Evolutionary conservation across 2,329 filamentous ascomycete genomes (phyloP).

Genomic region (Claviceps sorghi): DNA sequence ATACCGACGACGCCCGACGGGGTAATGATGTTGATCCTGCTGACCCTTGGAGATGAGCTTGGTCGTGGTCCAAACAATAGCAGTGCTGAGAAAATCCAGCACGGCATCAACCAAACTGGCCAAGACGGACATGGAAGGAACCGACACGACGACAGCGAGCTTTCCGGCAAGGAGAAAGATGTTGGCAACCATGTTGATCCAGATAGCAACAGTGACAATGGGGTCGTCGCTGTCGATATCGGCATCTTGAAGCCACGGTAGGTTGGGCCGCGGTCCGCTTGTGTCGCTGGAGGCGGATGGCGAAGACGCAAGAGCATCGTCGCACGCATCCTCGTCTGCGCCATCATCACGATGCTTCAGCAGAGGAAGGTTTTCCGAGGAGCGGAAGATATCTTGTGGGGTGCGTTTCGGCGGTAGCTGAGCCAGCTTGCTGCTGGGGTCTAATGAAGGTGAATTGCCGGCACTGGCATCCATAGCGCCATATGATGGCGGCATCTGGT

Average conservation of each 20-base stretch:
- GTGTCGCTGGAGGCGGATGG: constrained; percentile 10
- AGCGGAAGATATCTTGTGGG: constrained; percentile 72
- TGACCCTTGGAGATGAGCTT: constrained; percentile 50
- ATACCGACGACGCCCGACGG: constrained; percentile 53
- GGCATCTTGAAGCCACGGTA: constrained; percentile 60
- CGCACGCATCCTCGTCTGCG: constrained; percentile 11
- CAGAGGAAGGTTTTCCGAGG: constrained; percentile 53
- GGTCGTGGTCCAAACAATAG: constrained; percentile 68
- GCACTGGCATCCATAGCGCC: constrained; percentile 15
- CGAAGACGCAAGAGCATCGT: constrained; percentile 19
- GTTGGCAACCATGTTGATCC: constrained; percentile 71
- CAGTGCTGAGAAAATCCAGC: constrained; percentile 67
- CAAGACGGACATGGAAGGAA: constrained; percentile 68
- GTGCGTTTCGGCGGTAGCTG: constrained; percentile 54
- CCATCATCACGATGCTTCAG: constrained; percentile 32
- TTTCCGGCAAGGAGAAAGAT: constrained; percentile 61
- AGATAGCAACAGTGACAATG: constrained; percentile 77
- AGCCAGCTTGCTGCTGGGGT: constrained; percentile 6
- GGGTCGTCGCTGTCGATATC: constrained; percentile 55
- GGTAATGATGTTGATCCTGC: constrained; percentile 61
- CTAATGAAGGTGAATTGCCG: constrained; percentile 15
- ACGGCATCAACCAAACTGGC: constrained; percentile 67
- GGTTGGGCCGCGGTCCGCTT: constrained; percentile 33
- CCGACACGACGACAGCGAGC: constrained; percentile 59
- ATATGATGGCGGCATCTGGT: constrained; percentile 11